Base-by-base conservation (phyloP, 768 basidiomycete genomes). In the Xerocomellus dryophilus region DNA sequence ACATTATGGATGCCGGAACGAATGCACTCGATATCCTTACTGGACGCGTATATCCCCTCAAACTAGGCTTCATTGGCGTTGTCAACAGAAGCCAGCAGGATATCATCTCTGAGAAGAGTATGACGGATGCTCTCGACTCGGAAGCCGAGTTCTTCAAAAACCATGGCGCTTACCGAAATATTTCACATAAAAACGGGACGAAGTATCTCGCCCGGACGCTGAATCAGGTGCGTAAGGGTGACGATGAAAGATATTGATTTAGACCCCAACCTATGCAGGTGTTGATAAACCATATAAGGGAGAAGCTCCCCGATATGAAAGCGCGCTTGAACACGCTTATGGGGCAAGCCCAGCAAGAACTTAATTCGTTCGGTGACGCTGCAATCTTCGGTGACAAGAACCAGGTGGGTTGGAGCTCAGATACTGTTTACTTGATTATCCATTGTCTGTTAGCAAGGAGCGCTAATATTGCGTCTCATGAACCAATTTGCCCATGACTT, bases 241-340 rank as follows among this genome's bases (percentile, higher is more conserved):
- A 29, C 36, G 47, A 15, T n/a, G 18, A 44, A 51, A 25, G 15
- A 31, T 31, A 27, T 38, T 5, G 29, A 35, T 41, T 46, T 35
- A 14, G 45, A 38, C 43, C n/a, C 43, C 44, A 39, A 18, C n/a
- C n/a, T n/a, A 4, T 50, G 18, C 52, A 86, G 91, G 93, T 98
- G 31, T 74, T 99, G 56, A 86, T 99, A 82, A 92, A 91, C 68
- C 97, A 99, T 68, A 98, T 99, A 59, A 85, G 97, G 54, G 97
- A 99, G 66, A 99, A 98, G 72, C 80, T 99, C 35, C 97, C 97
- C 0, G 97, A 99, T 71, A 98, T 99, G 97, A 99, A 99, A 71
- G 97, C 97, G 15, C 81, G 94, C 18, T 74, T 99, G 55, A 99
- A 98, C 68, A 99, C 97, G 3, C 75, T 98, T 21, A 98, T 98